Evolutionary conservation across 78 protist genomes (phyloP).

Genomic region (Speleostelium caveatum): DNA sequence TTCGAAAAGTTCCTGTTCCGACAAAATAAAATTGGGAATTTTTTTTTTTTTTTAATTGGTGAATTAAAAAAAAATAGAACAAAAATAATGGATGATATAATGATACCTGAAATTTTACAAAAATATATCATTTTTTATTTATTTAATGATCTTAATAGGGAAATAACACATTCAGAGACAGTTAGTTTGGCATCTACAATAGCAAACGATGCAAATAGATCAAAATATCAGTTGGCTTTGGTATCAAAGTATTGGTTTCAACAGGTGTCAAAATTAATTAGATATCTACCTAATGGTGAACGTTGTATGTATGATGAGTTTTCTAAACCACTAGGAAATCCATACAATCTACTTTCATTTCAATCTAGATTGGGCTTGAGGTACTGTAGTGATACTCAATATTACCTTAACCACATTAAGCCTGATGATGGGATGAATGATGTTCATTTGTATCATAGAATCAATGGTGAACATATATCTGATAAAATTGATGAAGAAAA

Average conservation of each 20-base stretch:
- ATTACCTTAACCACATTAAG: background rate
- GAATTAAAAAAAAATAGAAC: background rate
- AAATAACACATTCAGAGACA: background rate
- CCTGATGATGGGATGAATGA: background rate
- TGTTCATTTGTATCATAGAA: background rate
- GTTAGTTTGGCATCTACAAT: background rate
- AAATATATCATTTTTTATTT: background rate
- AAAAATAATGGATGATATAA: background rate
- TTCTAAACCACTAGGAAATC: background rate
- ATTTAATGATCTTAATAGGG: background rate
- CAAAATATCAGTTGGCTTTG: background rate
- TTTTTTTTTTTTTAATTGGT: no score
- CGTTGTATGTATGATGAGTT: background rate
- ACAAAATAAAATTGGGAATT: no score
- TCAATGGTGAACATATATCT: slow-evolving; percentile 1
- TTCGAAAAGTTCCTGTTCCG: no score
- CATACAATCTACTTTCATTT: background rate
- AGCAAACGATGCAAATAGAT: background rate
- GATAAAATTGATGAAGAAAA: background rate
- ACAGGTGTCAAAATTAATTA: background rate
- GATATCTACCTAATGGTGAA: background rate
- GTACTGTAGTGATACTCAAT: background rate
- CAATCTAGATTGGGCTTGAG: background rate
- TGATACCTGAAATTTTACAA: background rate
- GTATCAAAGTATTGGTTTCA: background rate